These are phyloP conservation scores for Acer campestre DNA, from an alignment of 345 rosid genomes.

Conservation along the genomic window DNA sequence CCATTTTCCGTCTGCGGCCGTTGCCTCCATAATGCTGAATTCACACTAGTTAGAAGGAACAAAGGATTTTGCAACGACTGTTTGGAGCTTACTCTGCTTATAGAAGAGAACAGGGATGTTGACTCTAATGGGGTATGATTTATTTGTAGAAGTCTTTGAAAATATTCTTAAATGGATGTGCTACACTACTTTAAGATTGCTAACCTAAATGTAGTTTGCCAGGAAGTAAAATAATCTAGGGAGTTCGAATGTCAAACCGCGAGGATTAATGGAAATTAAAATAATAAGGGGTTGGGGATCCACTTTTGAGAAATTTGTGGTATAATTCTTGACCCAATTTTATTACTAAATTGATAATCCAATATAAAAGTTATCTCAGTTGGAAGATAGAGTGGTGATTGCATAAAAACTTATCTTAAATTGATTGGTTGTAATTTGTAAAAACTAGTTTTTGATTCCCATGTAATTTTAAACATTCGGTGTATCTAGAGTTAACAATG, in stretches of 20 bases:
- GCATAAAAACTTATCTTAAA: not conserved
- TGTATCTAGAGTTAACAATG: too few species aligned
- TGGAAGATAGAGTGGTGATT: not conserved
- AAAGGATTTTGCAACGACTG: slow-evolving; percentile 49
- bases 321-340: not conserved
- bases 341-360: too few species aligned
- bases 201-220: not conserved
- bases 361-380: not conserved
- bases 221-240: not conserved
- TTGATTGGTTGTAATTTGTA: not conserved
- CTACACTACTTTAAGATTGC: not conserved
- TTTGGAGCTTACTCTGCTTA: slow-evolving; percentile 34
- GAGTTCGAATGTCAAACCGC: not conserved
- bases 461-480: too few species aligned
- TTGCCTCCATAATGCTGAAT: slow-evolving; percentile 36
- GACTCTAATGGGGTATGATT: slow-evolving; percentile 39
- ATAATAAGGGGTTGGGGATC: too few species aligned
- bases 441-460: too few species aligned
- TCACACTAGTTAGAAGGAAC: slow-evolving; percentile 28
- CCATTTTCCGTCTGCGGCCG: slow-evolving; percentile 47
- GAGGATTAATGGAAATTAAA: not conserved
- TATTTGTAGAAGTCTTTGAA: not conserved
- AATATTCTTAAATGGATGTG: too few species aligned
- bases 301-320: not conserved
- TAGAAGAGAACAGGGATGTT: slow-evolving; percentile 45